A percentile compares a stretch with the other conserved stretches of the same genome.
phyloP scores from a whole-genome alignment of 306 rosid species.

The Comarum palustre region DNA sequence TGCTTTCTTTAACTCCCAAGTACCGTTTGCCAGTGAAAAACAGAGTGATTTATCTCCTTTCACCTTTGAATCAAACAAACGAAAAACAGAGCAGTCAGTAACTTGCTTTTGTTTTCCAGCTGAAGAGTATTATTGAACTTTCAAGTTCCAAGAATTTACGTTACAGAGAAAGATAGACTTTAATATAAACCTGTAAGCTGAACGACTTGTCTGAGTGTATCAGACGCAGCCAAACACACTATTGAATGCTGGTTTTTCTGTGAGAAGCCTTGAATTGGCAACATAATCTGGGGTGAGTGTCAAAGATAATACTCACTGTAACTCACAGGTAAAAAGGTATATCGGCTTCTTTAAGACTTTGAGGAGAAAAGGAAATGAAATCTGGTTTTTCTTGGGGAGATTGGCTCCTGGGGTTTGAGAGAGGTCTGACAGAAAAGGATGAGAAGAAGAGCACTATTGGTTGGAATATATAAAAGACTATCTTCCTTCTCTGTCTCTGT shows the following conservation, averaged over 20 bases:
- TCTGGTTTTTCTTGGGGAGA: slow-evolving; percentile 10
- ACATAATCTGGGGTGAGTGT: slow-evolving; percentile 11
- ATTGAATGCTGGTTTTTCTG: background rate
- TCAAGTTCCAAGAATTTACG: slow-evolving; percentile 9
- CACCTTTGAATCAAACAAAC: slow-evolving; percentile 9
- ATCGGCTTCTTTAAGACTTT: background rate
- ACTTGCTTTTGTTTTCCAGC: background rate
- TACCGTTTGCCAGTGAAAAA: background rate
- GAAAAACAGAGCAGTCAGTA: slow-evolving; percentile 17
- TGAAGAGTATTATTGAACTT: background rate
- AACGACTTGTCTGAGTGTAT: background rate
- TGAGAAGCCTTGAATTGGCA: background rate
- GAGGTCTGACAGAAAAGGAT: slow-evolving; percentile 42
- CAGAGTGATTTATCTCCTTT: slow-evolving; percentile 25
- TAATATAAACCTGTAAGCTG: background rate
- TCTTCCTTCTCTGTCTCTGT: background rate
- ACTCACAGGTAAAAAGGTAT: slow-evolving; percentile 20
- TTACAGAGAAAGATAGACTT: slow-evolving; percentile 6
- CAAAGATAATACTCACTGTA: slow-evolving; percentile 7
- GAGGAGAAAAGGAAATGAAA: background rate
- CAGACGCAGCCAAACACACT: slow-evolving; percentile 10
- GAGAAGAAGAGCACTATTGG: background rate
- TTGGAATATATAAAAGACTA: background rate
- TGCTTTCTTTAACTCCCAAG: slow-evolving; percentile 25
- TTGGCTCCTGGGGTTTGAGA: slow-evolving; percentile 30